These are phyloP conservation scores for Phytophthora melonis DNA, from an alignment of 352 stramenopile species.

Conservation along the genomic window DNA sequence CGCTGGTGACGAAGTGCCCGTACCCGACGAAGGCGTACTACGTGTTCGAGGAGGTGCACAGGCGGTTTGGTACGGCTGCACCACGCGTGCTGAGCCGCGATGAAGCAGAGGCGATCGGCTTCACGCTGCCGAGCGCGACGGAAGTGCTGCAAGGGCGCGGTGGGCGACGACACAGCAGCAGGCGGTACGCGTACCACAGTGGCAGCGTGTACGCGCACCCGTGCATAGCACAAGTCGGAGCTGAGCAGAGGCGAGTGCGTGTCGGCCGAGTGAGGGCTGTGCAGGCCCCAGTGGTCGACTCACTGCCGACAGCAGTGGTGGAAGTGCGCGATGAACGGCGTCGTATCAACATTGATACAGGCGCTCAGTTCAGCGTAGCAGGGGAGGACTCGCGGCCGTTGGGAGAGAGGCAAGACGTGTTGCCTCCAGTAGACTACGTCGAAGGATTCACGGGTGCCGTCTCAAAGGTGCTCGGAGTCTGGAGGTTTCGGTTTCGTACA, in stretches of 20 bases:
- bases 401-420: neutral
- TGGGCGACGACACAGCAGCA: neutral
- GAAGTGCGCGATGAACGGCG: neutral
- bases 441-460: conserved; percentile 5
- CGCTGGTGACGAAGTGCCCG: neutral
- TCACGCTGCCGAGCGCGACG: neutral
- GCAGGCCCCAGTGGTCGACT: conserved; percentile 5
- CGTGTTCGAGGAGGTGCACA: neutral
- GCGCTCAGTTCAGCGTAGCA: conserved; percentile 10
- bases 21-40: neutral
- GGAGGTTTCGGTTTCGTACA: neutral
- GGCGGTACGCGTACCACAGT: conserved; percentile 11
- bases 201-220: neutral
- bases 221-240: neutral
- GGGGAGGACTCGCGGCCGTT: neutral
- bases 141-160: neutral
- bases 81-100: neutral
- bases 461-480: neutral
- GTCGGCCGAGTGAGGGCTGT: conserved; percentile 3
- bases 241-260: neutral
- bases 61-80: neutral
- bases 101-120: neutral
- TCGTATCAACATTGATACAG: conserved; percentile 11
- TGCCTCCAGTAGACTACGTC: conserved; percentile 14
- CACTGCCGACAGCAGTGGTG: conserved; percentile 8